Evolutionary conservation across 345 rosid genomes (phyloP).

Genomic region (Eucalyptus dawsonii): DNA sequence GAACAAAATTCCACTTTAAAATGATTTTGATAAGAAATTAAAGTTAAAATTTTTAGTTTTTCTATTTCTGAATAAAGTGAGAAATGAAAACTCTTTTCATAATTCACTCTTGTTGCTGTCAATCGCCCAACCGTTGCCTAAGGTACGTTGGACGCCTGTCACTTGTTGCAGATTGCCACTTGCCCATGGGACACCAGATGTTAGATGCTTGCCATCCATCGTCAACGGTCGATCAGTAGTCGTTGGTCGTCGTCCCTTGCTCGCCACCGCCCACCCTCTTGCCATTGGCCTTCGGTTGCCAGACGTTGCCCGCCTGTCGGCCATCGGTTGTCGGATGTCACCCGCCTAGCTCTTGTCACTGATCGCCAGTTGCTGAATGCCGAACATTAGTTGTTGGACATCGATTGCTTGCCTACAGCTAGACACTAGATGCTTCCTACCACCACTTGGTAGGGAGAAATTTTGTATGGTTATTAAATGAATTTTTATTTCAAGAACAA

Average conservation of each 20-base stretch:
- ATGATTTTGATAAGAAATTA: no score
- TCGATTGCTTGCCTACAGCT: fast-evolving
- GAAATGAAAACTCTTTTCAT: no score
- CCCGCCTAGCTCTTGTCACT: fast-evolving
- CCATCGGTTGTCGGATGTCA: fast-evolving
- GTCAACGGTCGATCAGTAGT: fast-evolving
- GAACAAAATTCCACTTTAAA: fast-evolving
- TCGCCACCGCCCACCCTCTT: no score
- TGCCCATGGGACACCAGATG: fast-evolving
- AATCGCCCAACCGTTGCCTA: fast-evolving
- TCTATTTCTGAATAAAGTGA: no score
- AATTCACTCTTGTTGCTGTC: fast-evolving
- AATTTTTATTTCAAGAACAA: no score
- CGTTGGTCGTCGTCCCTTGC: fast-evolving
- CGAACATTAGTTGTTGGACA: fast-evolving
- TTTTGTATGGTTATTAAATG: no score
- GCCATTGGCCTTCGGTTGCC: no score
- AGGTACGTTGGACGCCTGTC: fast-evolving
- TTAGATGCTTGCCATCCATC: no score
- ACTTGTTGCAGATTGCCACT: no score
- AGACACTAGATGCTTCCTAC: fast-evolving
- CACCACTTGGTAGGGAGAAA: no score
- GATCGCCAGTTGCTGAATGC: fast-evolving
- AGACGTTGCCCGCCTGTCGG: fast-evolving
- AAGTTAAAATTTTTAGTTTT: no score